Evolutionary conservation across 495 filamentous ascomycete species (phyloP).

Genomic region (Letharia lupina): DNA sequence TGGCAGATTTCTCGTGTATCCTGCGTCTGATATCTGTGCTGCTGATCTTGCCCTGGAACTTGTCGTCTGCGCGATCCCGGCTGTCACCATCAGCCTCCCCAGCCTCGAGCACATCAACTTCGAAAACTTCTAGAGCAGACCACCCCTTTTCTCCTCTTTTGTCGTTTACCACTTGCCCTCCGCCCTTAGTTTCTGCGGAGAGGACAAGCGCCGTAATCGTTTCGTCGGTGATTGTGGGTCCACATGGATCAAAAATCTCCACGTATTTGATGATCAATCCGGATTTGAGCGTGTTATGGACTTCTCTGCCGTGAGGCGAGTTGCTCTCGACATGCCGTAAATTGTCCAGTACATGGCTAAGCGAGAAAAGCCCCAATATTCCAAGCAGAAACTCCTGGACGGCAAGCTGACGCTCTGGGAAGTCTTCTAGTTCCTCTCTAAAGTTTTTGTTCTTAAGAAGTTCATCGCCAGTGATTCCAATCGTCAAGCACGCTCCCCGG

Average conservation of each 20-base stretch:
- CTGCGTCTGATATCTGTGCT: constrained; percentile 64
- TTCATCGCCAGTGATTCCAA: constrained; percentile 83
- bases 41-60: constrained; percentile 78
- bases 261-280: constrained; percentile 58
- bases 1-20: constrained; percentile 27
- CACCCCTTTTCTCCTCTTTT: constrained; percentile 72
- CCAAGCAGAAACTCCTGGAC: constrained; percentile 63
- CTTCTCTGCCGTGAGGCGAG: constrained; percentile 43
- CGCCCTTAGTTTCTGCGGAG: constrained; percentile 78
- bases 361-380: constrained; percentile 52
- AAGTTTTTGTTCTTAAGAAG: constrained; percentile 84
- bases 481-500: constrained; percentile 42
- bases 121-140: constrained; percentile 67
- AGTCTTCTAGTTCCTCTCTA: constrained; percentile 67
- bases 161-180: constrained; percentile 75
- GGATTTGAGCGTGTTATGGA: constrained; percentile 40
- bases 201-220: constrained; percentile 73
- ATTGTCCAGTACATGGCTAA: constrained; percentile 25
- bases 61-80: constrained; percentile 34
- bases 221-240: constrained; percentile 81
- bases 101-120: constrained; percentile 82
- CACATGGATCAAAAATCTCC: constrained; percentile 80
- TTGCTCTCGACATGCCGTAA: constrained; percentile 33
- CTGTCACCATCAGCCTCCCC: constrained; percentile 42
- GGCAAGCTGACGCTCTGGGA: constrained; percentile 59